Evolutionary conservation across 768 basidiomycete genomes (phyloP), one percentile per base, ranked within the genome.

Genomic region (Lactifluus piperatus): DNA sequence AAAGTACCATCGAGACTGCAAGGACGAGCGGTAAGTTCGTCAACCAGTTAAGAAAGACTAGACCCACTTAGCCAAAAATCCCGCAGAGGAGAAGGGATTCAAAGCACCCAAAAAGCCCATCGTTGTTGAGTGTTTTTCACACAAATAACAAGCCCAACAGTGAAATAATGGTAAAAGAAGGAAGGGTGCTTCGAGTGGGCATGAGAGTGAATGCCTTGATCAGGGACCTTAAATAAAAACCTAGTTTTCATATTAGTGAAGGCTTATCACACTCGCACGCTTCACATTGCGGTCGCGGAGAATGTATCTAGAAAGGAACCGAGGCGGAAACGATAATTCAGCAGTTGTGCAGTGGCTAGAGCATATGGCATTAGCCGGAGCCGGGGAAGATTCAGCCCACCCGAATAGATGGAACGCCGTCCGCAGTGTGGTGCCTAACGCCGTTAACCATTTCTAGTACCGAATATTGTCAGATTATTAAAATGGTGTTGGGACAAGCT

Each of bases 21-120:
- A 16, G 9, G 16, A 26, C 39, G 8, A 56, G 44, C 10, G 5
- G 11, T 36, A 3, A n/a, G 24, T 20, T 27, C 7, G n/a, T n/a
- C n/a, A n/a, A 18, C 30, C 11, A 26, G 34, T 37, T 30, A n/a
- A 20, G 20, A 36, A 14, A 1, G 20, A 39, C 13, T n/a, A 56
- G 8, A 24, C 58, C 8, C 6, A 60, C 54, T 56, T 56, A 10
- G 32, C 22, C 11, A 60, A 30, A 41, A 41, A 41, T 30, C 51
- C 51, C 5, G 22, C 20, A 24, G 41, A 24, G 41, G 41, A 34
- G 26, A 24, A 39, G 4, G 54, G 54, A 51, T 41, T 20, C 20
- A 60, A 20, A n/a, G n/a, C 20, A n/a, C 56, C 37, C 27, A 56
- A 34, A 45, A 60, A 29, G 16, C 54, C 59, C 59, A 60, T 60